These are phyloP conservation scores for Rhytidiadelphus loreus DNA, from an alignment of 225 moss, liverwort and hornwort species.

Conservation along the genomic window DNA sequence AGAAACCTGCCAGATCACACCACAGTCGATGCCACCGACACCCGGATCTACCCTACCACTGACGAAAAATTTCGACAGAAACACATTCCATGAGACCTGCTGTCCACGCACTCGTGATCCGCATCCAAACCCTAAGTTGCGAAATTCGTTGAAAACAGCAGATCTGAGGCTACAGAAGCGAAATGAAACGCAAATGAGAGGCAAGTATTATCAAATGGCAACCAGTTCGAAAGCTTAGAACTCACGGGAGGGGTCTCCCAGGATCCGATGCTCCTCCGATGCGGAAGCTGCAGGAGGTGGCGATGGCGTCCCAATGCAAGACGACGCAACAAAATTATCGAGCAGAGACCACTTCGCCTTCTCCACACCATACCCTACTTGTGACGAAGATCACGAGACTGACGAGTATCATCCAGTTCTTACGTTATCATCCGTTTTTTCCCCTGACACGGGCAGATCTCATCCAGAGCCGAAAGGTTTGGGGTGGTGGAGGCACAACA, in stretches of 20 bases:
- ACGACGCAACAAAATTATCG: background rate
- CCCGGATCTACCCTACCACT: background rate
- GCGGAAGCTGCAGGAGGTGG: background rate
- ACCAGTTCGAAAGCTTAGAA: background rate
- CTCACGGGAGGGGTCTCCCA: background rate
- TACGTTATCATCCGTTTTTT: background rate
- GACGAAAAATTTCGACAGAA: background rate
- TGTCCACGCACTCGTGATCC: background rate
- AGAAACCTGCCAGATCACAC: background rate
- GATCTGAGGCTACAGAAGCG: background rate
- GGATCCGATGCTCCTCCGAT: background rate
- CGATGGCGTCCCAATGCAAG: background rate
- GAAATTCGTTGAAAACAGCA: background rate
- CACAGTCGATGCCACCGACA: background rate
- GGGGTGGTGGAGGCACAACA: background rate
- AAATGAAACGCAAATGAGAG: background rate
- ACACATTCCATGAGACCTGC: background rate
- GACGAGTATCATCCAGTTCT: background rate
- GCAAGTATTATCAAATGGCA: background rate
- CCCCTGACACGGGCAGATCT: background rate
- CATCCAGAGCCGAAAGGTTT: background rate
- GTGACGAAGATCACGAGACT: background rate
- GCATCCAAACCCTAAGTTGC: slow-evolving; percentile 2
- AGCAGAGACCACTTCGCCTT: background rate
- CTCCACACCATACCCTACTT: background rate